phyloP scores from a whole-genome alignment of 1,139 yeast species.

The Scheffersomyces insectosa region DNA sequence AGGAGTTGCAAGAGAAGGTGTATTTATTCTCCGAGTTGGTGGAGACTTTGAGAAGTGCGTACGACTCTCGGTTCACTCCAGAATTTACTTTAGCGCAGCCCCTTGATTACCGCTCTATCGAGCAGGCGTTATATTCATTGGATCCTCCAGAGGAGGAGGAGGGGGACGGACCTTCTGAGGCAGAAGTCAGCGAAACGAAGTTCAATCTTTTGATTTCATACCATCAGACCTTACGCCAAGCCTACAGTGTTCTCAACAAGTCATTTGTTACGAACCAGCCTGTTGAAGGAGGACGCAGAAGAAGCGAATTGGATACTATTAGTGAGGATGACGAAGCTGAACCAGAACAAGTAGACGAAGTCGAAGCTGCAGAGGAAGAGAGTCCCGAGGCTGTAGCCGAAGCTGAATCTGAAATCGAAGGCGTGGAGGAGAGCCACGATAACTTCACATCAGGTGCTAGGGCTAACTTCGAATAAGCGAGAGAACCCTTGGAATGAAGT shows the following conservation, averaged over 20 bases:
- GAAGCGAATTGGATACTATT: not conserved
- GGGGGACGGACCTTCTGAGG: not conserved
- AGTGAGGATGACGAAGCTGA: not conserved
- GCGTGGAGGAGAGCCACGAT: not conserved
- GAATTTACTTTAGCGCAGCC: not conserved
- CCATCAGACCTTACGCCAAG: slow-evolving; percentile 9
- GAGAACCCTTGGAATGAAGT: no score
- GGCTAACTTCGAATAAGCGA: not conserved
- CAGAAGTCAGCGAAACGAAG: slow-evolving; percentile 7
- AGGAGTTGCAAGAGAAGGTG: slow-evolving; percentile 15
- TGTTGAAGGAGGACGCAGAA: slow-evolving; percentile 1
- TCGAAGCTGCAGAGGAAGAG: slow-evolving; percentile 5
- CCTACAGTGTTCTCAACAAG: slow-evolving; percentile 9
- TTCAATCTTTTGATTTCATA: slow-evolving; percentile 12
- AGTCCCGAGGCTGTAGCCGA: not conserved
- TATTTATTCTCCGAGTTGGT: slow-evolving; percentile 6
- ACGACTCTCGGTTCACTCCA: slow-evolving; percentile 5
- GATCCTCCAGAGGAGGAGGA: not conserved
- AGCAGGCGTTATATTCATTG: not conserved
- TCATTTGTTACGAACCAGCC: slow-evolving; percentile 11
- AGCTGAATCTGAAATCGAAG: not conserved
- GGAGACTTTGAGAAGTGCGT: slow-evolving; percentile 2
- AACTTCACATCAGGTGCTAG: not conserved
- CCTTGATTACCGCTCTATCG: not conserved
- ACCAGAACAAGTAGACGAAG: slow-evolving; percentile 3